Evolutionary conservation across 1,284 basidiomycete species (phyloP), one percentile per base, ranked within the genome.

Genomic region (Ganoderma resinaceum): DNA sequence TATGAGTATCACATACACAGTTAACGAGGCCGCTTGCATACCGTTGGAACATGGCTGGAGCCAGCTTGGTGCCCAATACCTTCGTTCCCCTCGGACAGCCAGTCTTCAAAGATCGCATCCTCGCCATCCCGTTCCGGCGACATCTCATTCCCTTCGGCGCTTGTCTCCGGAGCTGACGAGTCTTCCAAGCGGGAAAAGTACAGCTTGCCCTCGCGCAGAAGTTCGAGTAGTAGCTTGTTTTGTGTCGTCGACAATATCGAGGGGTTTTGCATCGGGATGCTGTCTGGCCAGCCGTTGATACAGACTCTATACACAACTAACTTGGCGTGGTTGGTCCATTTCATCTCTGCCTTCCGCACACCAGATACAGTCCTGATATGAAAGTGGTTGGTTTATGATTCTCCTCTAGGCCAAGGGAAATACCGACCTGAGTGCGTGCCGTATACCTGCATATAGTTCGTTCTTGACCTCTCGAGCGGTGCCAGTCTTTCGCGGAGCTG

Each of bases 271-370:
- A 80, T 76, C 8, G 88, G 88, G 31, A 91, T 82, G 49, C 79
- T 78, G 23, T 81, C 67, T 20, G 90, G 90, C 90, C 90, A 91
- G 42, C 90, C 90, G 18, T 86, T 79, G 46, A 91, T 76, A 57
- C 81, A 83, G 35, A 91, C 86, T n/a, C 87, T 87, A 72, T 89
- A 91, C 5, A 79, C 75, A 31, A 72, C 70, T 38, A 91, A 77
- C 61, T 85, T 82, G 33, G 87, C 84, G 65, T 86, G 89, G 73
- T 89, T 89, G 4, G 87, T 86, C 90, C 90, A 91, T 77, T 88
- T 90, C 90, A 91, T 91, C 72, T 91, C 90, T 29, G 90, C 89
- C 67, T 83, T 87, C 3, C 86, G 86, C 18, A 87, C 77, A 12
- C 89, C 89, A 69, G 87, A 88, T 12, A 81, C 82, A 81, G 75